These are phyloP conservation scores for Carex arenaria DNA, from an alignment of 202 grass and related monocot species.

Conservation along the genomic window DNA sequence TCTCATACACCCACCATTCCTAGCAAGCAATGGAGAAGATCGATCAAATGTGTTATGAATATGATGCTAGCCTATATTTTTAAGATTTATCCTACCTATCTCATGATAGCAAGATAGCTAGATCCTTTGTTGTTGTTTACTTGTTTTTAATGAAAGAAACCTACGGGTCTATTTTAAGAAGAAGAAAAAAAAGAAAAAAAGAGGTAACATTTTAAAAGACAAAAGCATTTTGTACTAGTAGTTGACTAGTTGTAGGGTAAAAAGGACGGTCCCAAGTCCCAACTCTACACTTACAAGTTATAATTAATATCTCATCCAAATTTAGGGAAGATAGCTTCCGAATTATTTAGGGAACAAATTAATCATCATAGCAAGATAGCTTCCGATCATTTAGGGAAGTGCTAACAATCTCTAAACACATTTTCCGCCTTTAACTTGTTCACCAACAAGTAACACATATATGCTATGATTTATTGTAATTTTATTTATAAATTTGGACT, in stretches of 20 bases:
- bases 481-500: too few species aligned
- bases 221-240: slow-evolving; percentile 10
- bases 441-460: too few species aligned
- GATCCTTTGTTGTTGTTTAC: too few species aligned
- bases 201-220: not conserved
- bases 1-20: too few species aligned
- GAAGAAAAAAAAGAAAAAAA: not conserved
- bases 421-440: too few species aligned
- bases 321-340: too few species aligned
- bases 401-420: too few species aligned
- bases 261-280: slow-evolving; percentile 16
- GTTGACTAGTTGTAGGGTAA: too few species aligned
- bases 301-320: slow-evolving; percentile 12
- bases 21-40: not conserved
- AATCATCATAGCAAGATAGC: too few species aligned
- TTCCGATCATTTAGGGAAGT: too few species aligned
- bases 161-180: not conserved
- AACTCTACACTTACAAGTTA: not conserved
- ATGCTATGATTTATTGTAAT: too few species aligned
- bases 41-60: not conserved
- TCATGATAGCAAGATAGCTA: not conserved
- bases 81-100: not conserved
- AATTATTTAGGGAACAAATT: too few species aligned
- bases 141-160: slow-evolving; percentile 3
- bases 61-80: not conserved